Conservation (phyloP, 106 monocot genomes). For the Agapanthus africanus region DNA sequence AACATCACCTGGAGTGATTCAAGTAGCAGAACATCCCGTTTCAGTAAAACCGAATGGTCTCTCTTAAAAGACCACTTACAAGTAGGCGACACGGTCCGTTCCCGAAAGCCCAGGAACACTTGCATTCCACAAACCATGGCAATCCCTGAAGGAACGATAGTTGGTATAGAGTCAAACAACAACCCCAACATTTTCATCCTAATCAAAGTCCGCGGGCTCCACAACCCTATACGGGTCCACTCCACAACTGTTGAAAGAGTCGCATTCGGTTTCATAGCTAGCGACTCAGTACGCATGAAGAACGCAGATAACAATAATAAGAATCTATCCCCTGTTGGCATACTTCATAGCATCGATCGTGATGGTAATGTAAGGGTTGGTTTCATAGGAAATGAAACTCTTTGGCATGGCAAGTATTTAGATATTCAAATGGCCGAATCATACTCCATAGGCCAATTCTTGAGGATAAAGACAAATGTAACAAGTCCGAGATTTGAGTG, state of each 20-base stretch:
- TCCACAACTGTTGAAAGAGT: constrained; percentile 64
- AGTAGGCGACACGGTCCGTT: constrained; percentile 82
- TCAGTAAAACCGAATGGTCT: constrained; percentile 51
- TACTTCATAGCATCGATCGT: constrained; percentile 67
- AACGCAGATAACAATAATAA: constrained; percentile 18
- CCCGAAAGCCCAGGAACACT: constrained; percentile 57
- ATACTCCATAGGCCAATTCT: constrained; percentile 65
- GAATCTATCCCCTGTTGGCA: constrained; percentile 51
- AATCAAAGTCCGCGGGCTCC: constrained; percentile 66
- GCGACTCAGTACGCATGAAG: constrained; percentile 73
- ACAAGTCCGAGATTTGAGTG: constrained; percentile 57
- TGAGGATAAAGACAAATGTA: constrained; percentile 44
- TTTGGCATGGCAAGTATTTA: constrained; percentile 51
- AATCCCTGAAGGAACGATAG: constrained; percentile 78
- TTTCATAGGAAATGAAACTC: constrained; percentile 55
- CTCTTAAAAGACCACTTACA: constrained; percentile 59
- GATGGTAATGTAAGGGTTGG: constrained; percentile 56
- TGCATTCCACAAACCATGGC: constrained; percentile 55
- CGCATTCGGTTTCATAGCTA: constrained; percentile 56
- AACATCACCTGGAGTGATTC: constrained; percentile 11
- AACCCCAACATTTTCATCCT: constrained; percentile 35
- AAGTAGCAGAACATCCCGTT: constrained; percentile 12
- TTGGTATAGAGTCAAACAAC: constrained; percentile 46
- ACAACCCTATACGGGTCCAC: constrained; percentile 62
- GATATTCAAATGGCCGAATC: constrained; percentile 77